Conservation (phyloP, 164 flowering plant genomes). For the Umbellularia californica region DNA sequence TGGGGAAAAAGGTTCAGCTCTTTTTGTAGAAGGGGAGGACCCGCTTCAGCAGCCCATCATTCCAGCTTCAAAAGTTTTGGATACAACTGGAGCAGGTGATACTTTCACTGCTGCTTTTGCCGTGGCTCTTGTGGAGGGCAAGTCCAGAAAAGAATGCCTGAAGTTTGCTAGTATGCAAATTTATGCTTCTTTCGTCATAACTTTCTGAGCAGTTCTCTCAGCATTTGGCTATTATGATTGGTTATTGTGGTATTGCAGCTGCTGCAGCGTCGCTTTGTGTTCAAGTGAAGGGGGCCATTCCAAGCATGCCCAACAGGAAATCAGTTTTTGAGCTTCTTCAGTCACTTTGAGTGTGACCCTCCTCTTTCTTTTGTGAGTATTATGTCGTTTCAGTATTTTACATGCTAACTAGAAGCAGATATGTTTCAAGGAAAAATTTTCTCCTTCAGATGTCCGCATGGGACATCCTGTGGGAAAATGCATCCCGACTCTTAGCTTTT, state of each 20-base stretch:
- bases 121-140: conserved; percentile 88
- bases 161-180: conserved; percentile 69
- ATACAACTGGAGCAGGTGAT: conserved; percentile 98
- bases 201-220: background rate
- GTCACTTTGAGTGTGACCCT: conserved; percentile 24
- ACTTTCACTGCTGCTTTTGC: conserved; percentile 97
- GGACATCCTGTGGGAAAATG: too few species aligned
- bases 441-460: too few species aligned
- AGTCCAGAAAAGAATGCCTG: conserved; percentile 63
- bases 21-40: conserved; percentile 74
- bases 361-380: conserved; percentile 4
- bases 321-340: conserved; percentile 73
- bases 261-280: conserved; percentile 98
- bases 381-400: background rate
- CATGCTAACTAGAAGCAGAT: too few species aligned
- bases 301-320: conserved; percentile 93
- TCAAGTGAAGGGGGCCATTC: conserved; percentile 98
- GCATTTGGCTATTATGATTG: background rate
- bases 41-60: conserved; percentile 72
- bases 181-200: background rate
- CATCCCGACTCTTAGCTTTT: too few species aligned
- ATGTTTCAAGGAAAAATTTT: too few species aligned
- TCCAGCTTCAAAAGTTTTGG: conserved; percentile 60
- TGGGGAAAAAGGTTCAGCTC: conserved; percentile 82
- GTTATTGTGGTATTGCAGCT: conserved; percentile 46